Evolutionary conservation across 2,329 filamentous ascomycete species (phyloP).

Genomic region (Cytospora leucostoma): DNA sequence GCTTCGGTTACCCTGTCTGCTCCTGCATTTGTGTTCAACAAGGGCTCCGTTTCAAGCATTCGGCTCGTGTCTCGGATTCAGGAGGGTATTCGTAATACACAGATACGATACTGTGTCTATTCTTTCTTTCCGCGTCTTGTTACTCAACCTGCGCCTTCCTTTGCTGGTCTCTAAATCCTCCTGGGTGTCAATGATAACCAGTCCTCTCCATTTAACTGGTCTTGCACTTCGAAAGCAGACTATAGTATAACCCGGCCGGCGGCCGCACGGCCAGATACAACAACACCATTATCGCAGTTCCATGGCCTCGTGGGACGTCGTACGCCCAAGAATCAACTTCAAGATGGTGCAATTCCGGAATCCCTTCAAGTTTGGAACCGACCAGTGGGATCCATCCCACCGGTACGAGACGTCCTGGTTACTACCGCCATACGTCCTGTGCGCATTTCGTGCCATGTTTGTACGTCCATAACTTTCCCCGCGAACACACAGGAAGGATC

Average conservation of each 20-base stretch:
- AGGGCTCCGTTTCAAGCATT: neutral
- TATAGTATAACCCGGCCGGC: conserved; percentile 5
- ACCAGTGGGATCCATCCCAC: conserved; percentile 57
- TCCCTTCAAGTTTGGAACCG: conserved; percentile 42
- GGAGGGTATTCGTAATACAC: neutral
- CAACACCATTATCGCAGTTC: neutral
- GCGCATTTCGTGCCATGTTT: conserved; percentile 56
- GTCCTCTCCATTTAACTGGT: no score
- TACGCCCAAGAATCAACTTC: neutral
- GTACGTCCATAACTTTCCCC: conserved; percentile 40
- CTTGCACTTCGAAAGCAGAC: neutral
- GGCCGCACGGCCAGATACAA: conserved; percentile 5
- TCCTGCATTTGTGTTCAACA: neutral
- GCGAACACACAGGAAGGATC: neutral
- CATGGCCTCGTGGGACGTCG: neutral
- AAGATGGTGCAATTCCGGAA: conserved; percentile 24
- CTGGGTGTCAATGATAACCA: no score
- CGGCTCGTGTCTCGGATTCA: neutral
- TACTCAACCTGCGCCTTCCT: neutral
- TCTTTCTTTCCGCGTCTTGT: neutral
- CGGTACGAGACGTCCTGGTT: conserved; percentile 82
- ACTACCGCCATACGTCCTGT: conserved; percentile 65
- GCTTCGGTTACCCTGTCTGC: neutral
- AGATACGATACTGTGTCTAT: neutral
- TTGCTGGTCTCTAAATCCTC: neutral